Evolutionary conservation across 352 stramenopile species (phyloP), one percentile per base, ranked within the genome.

Genomic region (Globisporangium uncinulatum): DNA sequence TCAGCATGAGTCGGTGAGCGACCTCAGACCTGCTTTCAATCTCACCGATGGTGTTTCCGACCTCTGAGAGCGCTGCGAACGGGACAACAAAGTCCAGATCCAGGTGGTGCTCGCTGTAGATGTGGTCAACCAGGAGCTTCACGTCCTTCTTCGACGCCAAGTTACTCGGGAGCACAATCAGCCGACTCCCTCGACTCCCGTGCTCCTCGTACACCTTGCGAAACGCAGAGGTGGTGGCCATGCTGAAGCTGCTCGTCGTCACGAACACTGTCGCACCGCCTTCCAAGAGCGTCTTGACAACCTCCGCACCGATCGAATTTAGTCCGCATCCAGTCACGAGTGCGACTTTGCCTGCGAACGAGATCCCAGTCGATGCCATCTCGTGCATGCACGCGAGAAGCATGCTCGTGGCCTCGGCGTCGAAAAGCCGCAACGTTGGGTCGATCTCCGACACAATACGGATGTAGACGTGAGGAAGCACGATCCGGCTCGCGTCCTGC

Each of bases 1-100:
- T 96, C 45, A 95, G 65, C 84, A 96, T 95, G 59, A 94, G 89
- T 48, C 87, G 85, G 52, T 94, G 87, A 10, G 86, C 79, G 6
- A 94, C 57, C 62, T 96, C 87, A 0, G 81, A 92, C 11, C 79
- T 74, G 17, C 66, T 74, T 49, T 93, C 83, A 19, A 96, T 87
- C 58, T 92, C 79, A 11, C 68, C 67, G 54, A 96, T 89, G 45
- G 78, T 90, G 32, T 77, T 78, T 20, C 87, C 86, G 41, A 86
- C 68, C 54, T 94, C 86, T 4, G 83, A 90, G 24, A 94, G 69
- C 14, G 86, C 87, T 8, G 83, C 87, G 56, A 96, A 96, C n/a
- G 87, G 87, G 20, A 95, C 76, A 5, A 95, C 67, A 50, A 90
- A 94, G 70, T 96, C 87, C 47, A 96, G 44, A 39, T 94, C 86